A percentile compares a stretch with the other conserved stretches of the same genome.
Conservation (phyloP, 768 basidiomycete species). For the Hygrophorus pudorinus region DNA sequence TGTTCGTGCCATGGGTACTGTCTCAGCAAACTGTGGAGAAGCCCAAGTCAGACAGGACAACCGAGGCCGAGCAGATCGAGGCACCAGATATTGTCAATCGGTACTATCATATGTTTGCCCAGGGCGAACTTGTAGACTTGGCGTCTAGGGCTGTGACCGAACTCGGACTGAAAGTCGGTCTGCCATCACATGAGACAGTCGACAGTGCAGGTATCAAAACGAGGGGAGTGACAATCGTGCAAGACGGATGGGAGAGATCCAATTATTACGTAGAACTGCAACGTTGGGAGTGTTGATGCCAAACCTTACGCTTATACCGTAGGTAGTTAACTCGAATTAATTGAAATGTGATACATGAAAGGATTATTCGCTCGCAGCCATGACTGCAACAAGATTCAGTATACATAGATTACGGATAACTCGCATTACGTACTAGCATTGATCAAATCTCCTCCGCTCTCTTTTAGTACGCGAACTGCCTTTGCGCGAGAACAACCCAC, state of each 20-base stretch:
- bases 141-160: conserved; percentile 51
- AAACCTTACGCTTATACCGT: conserved; percentile 1
- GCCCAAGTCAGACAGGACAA: background rate
- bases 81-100: conserved; percentile 56
- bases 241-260: conserved; percentile 80
- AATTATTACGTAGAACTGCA: conserved; percentile 79
- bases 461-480: conserved; percentile 84
- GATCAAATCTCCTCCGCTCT: conserved; percentile 89
- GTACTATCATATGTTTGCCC: conserved; percentile 93
- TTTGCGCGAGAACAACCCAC: conserved; percentile 87
- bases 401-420: background rate
- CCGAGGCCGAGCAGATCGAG: conserved; percentile 2
- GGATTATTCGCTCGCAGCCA: conserved; percentile 84
- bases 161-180: conserved; percentile 44
- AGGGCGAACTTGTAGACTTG: conserved; percentile 64
- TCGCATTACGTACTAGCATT: conserved; percentile 74
- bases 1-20: conserved; percentile 85
- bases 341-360: conserved; percentile 9
- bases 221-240: conserved; percentile 54
- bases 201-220: conserved; percentile 10
- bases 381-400: conserved; percentile 41
- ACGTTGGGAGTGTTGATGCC: conserved; percentile 36
- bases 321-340: background rate
- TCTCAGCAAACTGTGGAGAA: conserved; percentile 23
- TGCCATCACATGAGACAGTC: conserved; percentile 9